A percentile compares a stretch with the other conserved stretches of the same genome.
These are phyloP conservation scores for Suillus clintonianus DNA, from an alignment of 768 basidiomycete species.

Conservation along the genomic window DNA sequence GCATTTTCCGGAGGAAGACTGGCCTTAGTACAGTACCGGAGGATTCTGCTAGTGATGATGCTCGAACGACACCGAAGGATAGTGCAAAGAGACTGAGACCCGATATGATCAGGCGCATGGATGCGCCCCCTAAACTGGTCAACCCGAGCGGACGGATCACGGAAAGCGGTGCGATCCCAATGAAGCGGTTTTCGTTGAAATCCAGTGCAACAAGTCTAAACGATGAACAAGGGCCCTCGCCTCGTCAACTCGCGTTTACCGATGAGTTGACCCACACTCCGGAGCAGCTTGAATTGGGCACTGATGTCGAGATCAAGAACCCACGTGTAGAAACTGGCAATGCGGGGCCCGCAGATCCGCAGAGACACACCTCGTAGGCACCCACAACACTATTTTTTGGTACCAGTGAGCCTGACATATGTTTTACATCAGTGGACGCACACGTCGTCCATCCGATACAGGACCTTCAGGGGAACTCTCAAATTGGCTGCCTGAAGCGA, in stretches of 20 bases:
- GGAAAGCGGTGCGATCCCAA: slow-evolving; percentile 38
- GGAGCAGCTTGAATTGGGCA: neutral
- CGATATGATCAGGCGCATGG: slow-evolving; percentile 79
- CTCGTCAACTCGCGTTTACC: slow-evolving; percentile 2
- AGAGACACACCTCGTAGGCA: neutral
- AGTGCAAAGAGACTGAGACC: slow-evolving; percentile 42
- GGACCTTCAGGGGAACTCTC: slow-evolving; percentile 15
- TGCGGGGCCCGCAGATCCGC: neutral
- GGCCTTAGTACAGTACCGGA: slow-evolving; percentile 27
- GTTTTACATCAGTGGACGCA: neutral
- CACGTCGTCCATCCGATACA: slow-evolving; percentile 42
- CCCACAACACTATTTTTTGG: neutral
- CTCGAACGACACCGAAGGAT: slow-evolving; percentile 23
- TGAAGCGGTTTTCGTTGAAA: slow-evolving; percentile 17
- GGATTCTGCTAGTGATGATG: slow-evolving; percentile 16
- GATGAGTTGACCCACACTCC: slow-evolving; percentile 4
- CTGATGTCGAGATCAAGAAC: neutral
- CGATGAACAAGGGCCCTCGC: slow-evolving; percentile 7
- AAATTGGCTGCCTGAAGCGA: neutral
- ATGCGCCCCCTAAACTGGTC: slow-evolving; percentile 65
- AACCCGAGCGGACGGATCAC: slow-evolving; percentile 76
- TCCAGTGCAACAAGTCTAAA: slow-evolving; percentile 7
- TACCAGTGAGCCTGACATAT: slow-evolving; percentile 8
- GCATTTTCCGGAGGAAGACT: slow-evolving; percentile 31
- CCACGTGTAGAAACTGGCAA: slow-evolving; percentile 1